phyloP scores from a whole-genome alignment of 179 eudicot genomes.

The Silene noctiflora region DNA sequence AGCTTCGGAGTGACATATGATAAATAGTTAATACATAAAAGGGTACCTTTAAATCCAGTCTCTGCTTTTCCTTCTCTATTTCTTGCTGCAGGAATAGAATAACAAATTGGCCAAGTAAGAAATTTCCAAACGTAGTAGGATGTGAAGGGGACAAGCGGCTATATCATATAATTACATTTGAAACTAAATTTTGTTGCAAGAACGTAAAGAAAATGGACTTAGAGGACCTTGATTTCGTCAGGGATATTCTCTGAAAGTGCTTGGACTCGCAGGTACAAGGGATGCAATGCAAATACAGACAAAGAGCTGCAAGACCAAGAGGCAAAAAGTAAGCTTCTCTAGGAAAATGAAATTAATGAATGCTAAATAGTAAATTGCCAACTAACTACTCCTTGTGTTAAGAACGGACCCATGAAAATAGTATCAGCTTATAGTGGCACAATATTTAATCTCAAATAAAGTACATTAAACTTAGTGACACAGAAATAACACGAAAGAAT shows the following conservation, averaged over 20 bases:
- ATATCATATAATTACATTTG: not conserved
- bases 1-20: not conserved
- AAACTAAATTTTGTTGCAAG: not conserved
- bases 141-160: not conserved
- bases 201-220: not conserved
- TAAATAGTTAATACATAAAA: not conserved
- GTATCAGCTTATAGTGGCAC: not conserved
- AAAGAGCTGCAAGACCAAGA: constrained; percentile 62
- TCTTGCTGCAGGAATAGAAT: constrained; percentile 56
- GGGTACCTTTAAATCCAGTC: constrained; percentile 71
- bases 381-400: not conserved
- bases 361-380: too few species aligned
- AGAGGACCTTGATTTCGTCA: constrained; percentile 65
- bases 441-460: not conserved
- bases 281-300: constrained; percentile 79
- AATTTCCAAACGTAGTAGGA: not conserved
- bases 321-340: not conserved
- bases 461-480: not conserved
- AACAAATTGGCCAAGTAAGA: not conserved
- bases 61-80: constrained; percentile 51
- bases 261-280: constrained; percentile 73
- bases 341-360: not conserved
- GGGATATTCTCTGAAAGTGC: constrained; percentile 74
- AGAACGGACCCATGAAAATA: not conserved
- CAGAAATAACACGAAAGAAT: not conserved